These are phyloP conservation scores for Filosporella fistucella DNA, from an alignment of 495 filamentous ascomycete genomes.

Conservation along the genomic window DNA sequence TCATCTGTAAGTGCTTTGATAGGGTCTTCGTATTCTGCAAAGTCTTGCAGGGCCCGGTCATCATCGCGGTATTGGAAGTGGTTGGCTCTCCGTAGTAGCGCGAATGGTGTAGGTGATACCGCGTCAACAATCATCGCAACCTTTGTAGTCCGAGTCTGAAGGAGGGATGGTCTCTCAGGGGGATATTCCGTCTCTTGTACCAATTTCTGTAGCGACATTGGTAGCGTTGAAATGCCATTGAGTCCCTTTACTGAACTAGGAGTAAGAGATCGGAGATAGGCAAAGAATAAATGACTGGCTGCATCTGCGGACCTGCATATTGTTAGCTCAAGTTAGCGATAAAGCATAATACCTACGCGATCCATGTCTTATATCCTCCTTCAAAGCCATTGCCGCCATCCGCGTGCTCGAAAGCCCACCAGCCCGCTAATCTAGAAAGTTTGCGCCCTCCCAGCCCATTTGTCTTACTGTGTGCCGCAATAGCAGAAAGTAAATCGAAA, in stretches of 20 bases:
- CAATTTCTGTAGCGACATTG: conserved; percentile 84
- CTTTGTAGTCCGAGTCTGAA: conserved; percentile 77
- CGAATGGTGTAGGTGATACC: conserved; percentile 92
- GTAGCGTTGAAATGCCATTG: conserved; percentile 75
- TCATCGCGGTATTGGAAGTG: conserved; percentile 93
- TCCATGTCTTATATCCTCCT: conserved; percentile 86
- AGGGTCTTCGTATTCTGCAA: conserved; percentile 85
- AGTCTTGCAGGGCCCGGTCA: conserved; percentile 75
- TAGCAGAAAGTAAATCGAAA: conserved; percentile 86
- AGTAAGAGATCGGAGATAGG: conserved; percentile 85
- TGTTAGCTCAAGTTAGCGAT: conserved; percentile 19
- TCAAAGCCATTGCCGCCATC: conserved; percentile 92
- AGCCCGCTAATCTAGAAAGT: conserved; percentile 89
- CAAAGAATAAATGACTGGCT: conserved; percentile 94
- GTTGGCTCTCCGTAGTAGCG: conserved; percentile 84
- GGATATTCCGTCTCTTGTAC: conserved; percentile 94
- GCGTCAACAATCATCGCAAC: conserved; percentile 96
- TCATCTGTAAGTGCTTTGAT: conserved; percentile 86
- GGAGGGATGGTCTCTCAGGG: conserved; percentile 69
- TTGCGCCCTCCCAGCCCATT: conserved; percentile 94
- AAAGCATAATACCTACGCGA: conserved; percentile 7
- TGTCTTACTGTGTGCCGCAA: conserved; percentile 75
- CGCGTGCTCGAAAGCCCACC: conserved; percentile 95
- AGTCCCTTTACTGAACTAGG: conserved; percentile 67
- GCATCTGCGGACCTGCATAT: conserved; percentile 81